Base-by-base conservation (phyloP, 257 asterid genomes). In the Oldenlandia corymbosa region DNA sequence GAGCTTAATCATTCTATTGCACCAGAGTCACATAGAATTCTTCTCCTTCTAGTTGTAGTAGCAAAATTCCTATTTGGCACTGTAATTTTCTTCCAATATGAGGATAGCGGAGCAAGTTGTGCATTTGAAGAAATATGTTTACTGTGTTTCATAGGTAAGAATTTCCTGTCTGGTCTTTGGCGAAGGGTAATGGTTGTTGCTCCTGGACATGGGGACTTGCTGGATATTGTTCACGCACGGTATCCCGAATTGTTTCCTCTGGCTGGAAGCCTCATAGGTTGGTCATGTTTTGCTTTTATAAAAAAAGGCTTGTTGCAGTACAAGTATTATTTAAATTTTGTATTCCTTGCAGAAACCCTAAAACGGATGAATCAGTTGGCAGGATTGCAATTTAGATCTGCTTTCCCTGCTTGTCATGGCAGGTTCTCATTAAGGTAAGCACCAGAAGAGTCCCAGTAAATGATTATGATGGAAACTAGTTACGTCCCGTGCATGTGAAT, bases 381-480 rank as follows among this genome's bases (percentile, higher is more conserved):
- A 46, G 81, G 82, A 60, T 69, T 46, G 68, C 84, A 68, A 34
- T 71, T 73, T 65, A 91, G 95, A 66, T 65, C 75, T 20, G 56
- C 77, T 65, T 78, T 79, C 12, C 30, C 5, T 47, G 78, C 81
- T 68, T 80, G 76, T 73, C 74, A 55, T 68, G 86, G 81, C 73
- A 84, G 95, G 80, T 93, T 93, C 78, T 85, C 95, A 36, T 64
- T 77, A 53, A 90, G 99, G 99, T 89, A 78, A 53, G 53, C 26
- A 14, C 23, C 58, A 39, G 31, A 27, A 8, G 39, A n/a, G 26
- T 49, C 26, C 10, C 28, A 43, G 46, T 45, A n/a, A 32, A n/a
- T 20, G 42, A 60, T 58, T 23, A 32, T 47, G 59, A 27, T 28
- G 18, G 14, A 52, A 50, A n/a, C 37, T 26, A 51, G 45, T 12